Percentiles rank a stretch among this genome's conserved stretches.
Evolutionary conservation across 2,329 filamentous ascomycete species (phyloP).

Genomic region (Cordyceps farinosa): DNA sequence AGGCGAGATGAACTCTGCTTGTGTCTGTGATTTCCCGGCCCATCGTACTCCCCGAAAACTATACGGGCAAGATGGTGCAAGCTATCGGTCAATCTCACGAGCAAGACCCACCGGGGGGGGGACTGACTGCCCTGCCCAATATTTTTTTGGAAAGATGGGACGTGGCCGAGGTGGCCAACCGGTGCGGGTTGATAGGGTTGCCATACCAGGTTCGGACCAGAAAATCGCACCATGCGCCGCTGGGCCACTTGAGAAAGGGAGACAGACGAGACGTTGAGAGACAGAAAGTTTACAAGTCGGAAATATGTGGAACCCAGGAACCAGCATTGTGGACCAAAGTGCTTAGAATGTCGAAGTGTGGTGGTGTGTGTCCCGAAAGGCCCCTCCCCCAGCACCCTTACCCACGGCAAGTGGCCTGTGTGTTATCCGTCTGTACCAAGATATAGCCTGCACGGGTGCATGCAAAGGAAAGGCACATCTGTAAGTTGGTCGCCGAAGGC

Average conservation of each 20-base stretch:
- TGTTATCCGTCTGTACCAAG: slow-evolving; percentile 3
- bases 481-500: slow-evolving; percentile 1
- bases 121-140: not conserved
- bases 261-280: not conserved
- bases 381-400: slow-evolving; percentile 15
- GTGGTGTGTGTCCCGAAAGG: not conserved
- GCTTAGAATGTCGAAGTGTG: not conserved
- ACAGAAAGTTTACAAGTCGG: slow-evolving; percentile 11
- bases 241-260: slow-evolving; percentile 12
- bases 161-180: slow-evolving; percentile 10
- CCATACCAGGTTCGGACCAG: not conserved
- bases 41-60: not conserved
- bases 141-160: slow-evolving; percentile 3
- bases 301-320: slow-evolving; percentile 17
- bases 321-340: slow-evolving; percentile 2
- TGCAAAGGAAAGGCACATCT: not conserved
- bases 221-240: slow-evolving; percentile 13
- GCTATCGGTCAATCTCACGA: slow-evolving; percentile 15
- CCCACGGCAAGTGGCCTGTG: slow-evolving; percentile 12
- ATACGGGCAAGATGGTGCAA: slow-evolving; percentile 8
- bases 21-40: not conserved
- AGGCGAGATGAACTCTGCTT: slow-evolving; percentile 15
- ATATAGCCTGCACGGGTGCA: not conserved
- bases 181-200: slow-evolving; percentile 13
- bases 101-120: not conserved